phyloP scores from a whole-genome alignment of 106 monocot species.

The Allium cepa region DNA sequence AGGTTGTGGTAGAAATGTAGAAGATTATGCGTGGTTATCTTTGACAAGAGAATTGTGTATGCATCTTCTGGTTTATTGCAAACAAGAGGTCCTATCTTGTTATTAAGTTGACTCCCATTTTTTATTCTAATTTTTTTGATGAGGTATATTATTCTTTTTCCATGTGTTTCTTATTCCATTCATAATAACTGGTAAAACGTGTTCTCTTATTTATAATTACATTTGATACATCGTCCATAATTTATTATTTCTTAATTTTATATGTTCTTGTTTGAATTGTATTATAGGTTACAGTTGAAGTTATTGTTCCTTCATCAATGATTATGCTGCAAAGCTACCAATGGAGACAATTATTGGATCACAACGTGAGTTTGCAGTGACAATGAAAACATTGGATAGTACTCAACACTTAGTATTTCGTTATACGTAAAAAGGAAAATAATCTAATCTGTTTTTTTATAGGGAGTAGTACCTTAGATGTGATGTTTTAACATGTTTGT shows the following conservation, averaged over 20 bases:
- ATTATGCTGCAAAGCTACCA: conserved; percentile 56
- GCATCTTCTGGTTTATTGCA: conserved; percentile 48
- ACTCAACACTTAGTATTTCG: neutral
- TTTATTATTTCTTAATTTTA: too few species aligned
- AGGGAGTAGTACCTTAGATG: conserved; percentile 60
- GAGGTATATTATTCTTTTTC: conserved; percentile 42
- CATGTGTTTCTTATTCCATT: neutral
- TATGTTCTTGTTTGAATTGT: neutral
- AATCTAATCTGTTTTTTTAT: neutral
- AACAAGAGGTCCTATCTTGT: conserved; percentile 38
- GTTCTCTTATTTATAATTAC: too few species aligned
- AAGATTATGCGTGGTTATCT: conserved; percentile 78
- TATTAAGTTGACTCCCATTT: conserved; percentile 59
- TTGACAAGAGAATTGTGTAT: conserved; percentile 41
- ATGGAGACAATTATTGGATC: conserved; percentile 68
- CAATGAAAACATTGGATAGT: conserved; percentile 69
- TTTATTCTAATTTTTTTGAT: conserved; percentile 70
- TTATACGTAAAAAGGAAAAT: neutral
- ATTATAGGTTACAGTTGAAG: conserved; percentile 61
- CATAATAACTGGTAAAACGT: too few species aligned
- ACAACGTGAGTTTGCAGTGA: conserved; percentile 55
- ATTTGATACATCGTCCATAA: too few species aligned
- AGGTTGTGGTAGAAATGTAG: conserved; percentile 61
- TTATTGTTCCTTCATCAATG: conserved; percentile 64
- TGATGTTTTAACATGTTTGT: conserved; percentile 58